Conservation (phyloP, 352 stramenopile genomes). For the Globisporangium irregulare region DNA sequence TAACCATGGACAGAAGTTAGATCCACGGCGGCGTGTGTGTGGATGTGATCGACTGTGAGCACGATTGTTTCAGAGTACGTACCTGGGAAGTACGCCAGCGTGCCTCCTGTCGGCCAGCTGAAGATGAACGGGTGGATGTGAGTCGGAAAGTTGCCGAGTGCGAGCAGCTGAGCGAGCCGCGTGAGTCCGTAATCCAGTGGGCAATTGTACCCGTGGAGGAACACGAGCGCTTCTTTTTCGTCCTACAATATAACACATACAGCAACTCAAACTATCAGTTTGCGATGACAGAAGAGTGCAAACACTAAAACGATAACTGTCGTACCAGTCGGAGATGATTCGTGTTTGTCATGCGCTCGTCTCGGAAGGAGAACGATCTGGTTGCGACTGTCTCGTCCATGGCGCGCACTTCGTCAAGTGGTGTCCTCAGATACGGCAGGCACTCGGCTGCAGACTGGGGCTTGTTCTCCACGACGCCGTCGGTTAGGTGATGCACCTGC, state of each 20-base stretch:
- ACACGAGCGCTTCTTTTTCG: slow-evolving; percentile 50
- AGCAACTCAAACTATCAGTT: neutral
- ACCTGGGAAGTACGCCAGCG: slow-evolving; percentile 60
- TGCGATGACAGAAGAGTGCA: neutral
- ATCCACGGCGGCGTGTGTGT: neutral
- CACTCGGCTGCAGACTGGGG: slow-evolving; percentile 13
- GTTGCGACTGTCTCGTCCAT: slow-evolving; percentile 14
- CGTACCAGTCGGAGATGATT: neutral
- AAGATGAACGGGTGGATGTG: slow-evolving; percentile 74
- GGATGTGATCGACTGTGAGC: neutral
- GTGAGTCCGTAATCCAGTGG: slow-evolving; percentile 66
- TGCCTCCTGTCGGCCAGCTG: slow-evolving; percentile 64
- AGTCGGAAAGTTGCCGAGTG: slow-evolving; percentile 60
- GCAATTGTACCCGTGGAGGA: slow-evolving; percentile 74
- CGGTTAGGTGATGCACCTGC: slow-evolving; percentile 19
- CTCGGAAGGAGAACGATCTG: slow-evolving; percentile 13
- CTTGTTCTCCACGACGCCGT: neutral
- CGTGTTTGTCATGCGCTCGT: neutral
- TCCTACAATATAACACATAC: neutral
- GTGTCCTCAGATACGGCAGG: slow-evolving; percentile 4
- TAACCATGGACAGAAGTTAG: neutral
- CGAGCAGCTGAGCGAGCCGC: slow-evolving; percentile 52
- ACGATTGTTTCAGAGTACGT: neutral
- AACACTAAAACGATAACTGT: neutral
- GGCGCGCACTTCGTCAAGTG: slow-evolving; percentile 7